phyloP scores from a whole-genome alignment of 768 basidiomycete genomes.

The Leccinum boreale region DNA sequence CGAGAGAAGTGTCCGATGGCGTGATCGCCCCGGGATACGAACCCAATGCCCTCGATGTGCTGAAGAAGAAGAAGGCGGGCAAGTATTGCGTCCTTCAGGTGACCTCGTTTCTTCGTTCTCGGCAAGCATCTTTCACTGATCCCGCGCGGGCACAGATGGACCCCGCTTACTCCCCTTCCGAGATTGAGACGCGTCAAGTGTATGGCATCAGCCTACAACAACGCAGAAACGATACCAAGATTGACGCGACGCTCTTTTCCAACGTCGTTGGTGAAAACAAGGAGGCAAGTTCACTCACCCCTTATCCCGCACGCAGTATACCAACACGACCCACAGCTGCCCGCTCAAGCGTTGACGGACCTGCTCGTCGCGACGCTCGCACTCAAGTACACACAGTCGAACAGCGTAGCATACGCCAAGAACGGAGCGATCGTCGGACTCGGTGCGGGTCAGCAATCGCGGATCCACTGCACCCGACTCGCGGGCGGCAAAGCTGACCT shows the following conservation, averaged over 20 bases:
- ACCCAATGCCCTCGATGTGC: constrained; percentile 80
- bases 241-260: constrained; percentile 73
- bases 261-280: constrained; percentile 91
- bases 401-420: constrained; percentile 94
- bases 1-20: constrained; percentile 98
- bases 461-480: constrained; percentile 98
- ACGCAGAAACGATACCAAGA: constrained; percentile 84
- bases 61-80: constrained; percentile 95
- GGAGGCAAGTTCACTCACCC: constrained; percentile 47
- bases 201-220: constrained; percentile 92
- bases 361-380: constrained; percentile 95
- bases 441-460: constrained; percentile 97
- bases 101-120: constrained; percentile 5
- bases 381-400: constrained; percentile 98
- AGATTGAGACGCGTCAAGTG: constrained; percentile 90
- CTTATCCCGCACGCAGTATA: background rate
- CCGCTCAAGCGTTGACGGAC: constrained; percentile 76
- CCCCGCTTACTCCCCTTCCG: constrained; percentile 72
- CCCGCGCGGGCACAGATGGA: constrained; percentile 71
- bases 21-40: constrained; percentile 96
- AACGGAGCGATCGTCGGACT: constrained; percentile 92
- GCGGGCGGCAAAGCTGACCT: constrained; percentile 98
- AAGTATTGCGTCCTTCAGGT: constrained; percentile 98
- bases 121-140: constrained; percentile 6
- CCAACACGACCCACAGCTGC: constrained; percentile 48